Evolutionary conservation across 2,329 filamentous ascomycete species (phyloP).

Genomic region (Sarocladium oryzae): DNA sequence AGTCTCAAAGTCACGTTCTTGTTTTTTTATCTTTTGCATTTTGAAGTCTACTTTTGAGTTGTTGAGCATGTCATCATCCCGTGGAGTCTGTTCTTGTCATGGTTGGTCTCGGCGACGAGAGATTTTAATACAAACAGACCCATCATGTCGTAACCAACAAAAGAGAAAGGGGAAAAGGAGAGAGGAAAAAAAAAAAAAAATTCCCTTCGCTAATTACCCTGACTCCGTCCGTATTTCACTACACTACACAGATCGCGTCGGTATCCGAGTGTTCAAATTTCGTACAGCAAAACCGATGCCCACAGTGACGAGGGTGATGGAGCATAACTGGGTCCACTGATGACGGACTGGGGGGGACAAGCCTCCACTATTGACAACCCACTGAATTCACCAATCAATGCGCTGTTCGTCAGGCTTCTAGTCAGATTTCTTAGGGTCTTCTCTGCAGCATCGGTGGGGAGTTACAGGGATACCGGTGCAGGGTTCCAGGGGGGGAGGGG

Average conservation of each 20-base stretch:
- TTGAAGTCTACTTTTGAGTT: no score
- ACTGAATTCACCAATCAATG: no score
- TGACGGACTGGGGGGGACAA: neutral
- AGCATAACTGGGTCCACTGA: conserved; percentile 1
- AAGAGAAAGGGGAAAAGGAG: no score
- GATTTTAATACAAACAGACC: no score
- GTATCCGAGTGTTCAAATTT: neutral
- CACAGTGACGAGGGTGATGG: neutral
- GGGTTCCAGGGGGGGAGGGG: no score
- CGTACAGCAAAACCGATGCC: no score
- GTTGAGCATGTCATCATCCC: no score
- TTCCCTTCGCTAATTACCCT: neutral
- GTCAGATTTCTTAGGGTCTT: neutral
- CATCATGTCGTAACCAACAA: no score
- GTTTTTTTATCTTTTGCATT: no score
- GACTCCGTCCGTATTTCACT: neutral
- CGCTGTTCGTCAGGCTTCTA: neutral
- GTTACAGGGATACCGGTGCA: no score
- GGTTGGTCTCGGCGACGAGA: neutral
- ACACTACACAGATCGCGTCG: conserved; percentile 1
- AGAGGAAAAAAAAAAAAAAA: neutral
- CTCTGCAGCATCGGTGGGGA: neutral
- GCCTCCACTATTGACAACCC: neutral
- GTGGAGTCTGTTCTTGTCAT: neutral
- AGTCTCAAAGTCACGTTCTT: no score